Percentiles rank a stretch among this genome's conserved stretches.
These are phyloP conservation scores for Saturnispora diversa DNA, from an alignment of 805 yeast species.

Conservation along the genomic window DNA sequence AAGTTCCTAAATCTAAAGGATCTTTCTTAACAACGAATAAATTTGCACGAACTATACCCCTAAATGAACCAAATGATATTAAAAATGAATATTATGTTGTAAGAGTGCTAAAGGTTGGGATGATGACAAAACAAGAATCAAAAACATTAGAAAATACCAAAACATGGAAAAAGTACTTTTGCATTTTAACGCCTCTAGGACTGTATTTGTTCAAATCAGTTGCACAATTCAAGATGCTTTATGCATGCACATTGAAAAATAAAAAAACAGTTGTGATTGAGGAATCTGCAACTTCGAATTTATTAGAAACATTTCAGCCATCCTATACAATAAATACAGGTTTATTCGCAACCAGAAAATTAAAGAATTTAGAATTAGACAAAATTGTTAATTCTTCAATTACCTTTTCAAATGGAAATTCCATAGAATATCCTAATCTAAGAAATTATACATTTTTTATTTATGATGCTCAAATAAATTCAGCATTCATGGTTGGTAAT, in stretches of 20 bases:
- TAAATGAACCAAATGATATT: conserved; percentile 10
- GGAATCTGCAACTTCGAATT: conserved; percentile 19
- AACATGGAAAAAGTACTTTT: conserved; percentile 39
- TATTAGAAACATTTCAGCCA: conserved; percentile 24
- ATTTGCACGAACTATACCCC: conserved; percentile 10
- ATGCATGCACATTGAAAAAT: conserved; percentile 12
- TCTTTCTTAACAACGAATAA: conserved; percentile 18
- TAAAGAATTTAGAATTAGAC: conserved; percentile 22
- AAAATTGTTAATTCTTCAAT: conserved; percentile 14
- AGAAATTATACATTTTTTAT: conserved; percentile 30
- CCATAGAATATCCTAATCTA: conserved; percentile 5
- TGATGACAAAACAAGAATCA: conserved; percentile 34
- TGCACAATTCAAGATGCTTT: conserved; percentile 29
- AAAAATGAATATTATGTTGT: conserved; percentile 24
- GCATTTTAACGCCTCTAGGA: conserved; percentile 44
- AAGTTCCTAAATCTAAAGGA: conserved; percentile 23
- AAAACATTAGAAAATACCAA: conserved; percentile 22
- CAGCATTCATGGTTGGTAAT: conserved; percentile 35
- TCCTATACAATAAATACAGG: conserved; percentile 21
- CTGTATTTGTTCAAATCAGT: conserved; percentile 37
- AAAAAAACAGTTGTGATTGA: conserved; percentile 25
- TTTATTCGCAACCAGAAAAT: conserved; percentile 26
- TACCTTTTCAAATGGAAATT: not conserved
- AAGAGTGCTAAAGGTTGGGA: conserved; percentile 35
- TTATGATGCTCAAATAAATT: conserved; percentile 35